Percentiles rank a stretch among this genome's conserved stretches.
Conservation (phyloP, 2,329 filamentous ascomycete genomes). For the Incumbomyces delicatus region DNA sequence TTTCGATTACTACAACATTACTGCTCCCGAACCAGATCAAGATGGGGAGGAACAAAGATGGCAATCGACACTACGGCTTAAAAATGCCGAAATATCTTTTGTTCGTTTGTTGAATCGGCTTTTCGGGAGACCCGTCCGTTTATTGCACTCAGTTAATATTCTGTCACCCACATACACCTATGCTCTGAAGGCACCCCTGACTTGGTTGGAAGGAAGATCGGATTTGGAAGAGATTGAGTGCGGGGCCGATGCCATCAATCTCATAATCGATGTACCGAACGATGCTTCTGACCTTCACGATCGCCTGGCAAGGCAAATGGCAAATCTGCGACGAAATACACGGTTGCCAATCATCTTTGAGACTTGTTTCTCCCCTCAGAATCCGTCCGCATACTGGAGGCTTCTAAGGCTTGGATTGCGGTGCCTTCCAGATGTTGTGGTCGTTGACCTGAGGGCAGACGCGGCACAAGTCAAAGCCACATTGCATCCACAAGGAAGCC, state of each 20-base stretch:
- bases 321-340: conserved; percentile 13
- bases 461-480: no score
- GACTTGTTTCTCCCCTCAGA: conserved; percentile 9
- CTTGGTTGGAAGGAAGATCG: conserved; percentile 9
- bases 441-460: no score
- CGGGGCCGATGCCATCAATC: conserved; percentile 17
- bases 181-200: conserved; percentile 12
- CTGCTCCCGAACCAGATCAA: neutral
- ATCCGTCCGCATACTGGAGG: conserved; percentile 13
- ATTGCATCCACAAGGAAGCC: neutral
- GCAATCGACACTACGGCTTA: no score
- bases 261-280: conserved; percentile 9
- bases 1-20: conserved; percentile 65
- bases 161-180: conserved; percentile 17
- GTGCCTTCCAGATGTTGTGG: neutral
- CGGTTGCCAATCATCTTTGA: conserved; percentile 19
- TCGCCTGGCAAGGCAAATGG: conserved; percentile 5
- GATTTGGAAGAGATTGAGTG: conserved; percentile 13
- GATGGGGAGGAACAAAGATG: no score
- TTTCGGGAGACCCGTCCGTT: no score
- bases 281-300: conserved; percentile 2
- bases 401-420: conserved; percentile 6
- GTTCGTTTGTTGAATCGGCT: no score
- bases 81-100: no score
- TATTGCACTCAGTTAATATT: conserved; percentile 8